These are phyloP conservation scores for Grigorovia transvaalensis DNA, from an alignment of 805 yeast genomes.

Conservation along the genomic window DNA sequence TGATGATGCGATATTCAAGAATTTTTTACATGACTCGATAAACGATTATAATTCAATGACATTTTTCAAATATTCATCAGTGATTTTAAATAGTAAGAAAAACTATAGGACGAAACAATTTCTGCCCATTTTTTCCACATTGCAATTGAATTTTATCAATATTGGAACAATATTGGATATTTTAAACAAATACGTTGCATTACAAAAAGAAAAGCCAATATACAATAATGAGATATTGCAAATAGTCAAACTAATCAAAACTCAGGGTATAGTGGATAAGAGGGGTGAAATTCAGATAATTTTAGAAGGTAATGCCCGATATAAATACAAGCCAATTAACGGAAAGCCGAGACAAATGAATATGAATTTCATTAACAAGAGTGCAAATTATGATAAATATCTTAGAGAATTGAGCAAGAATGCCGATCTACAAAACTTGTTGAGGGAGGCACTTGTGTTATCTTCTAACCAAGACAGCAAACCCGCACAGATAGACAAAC, in stretches of 20 bases:
- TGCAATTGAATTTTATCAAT: slow-evolving; percentile 8
- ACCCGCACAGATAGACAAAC: background rate
- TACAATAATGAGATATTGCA: slow-evolving; percentile 15
- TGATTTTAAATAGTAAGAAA: slow-evolving; percentile 12
- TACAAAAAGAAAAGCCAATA: slow-evolving; percentile 6
- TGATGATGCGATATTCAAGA: slow-evolving; percentile 15
- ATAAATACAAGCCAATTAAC: background rate
- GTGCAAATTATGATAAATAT: background rate
- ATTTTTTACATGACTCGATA: slow-evolving; percentile 15
- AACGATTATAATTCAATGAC: slow-evolving; percentile 8
- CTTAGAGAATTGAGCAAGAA: background rate
- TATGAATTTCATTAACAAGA: background rate
- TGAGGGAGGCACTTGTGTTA: background rate
- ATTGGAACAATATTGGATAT: slow-evolving; percentile 18
- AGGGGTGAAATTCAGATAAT: background rate
- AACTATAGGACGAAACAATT: slow-evolving; percentile 10
- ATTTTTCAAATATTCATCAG: slow-evolving; percentile 18
- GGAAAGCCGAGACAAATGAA: background rate
- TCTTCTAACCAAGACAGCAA: background rate
- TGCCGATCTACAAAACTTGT: background rate
- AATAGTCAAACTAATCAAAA: slow-evolving; percentile 20
- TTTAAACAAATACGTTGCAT: slow-evolving; percentile 12
- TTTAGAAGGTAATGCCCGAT: background rate
- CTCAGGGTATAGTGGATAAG: slow-evolving; percentile 12
- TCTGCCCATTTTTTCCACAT: slow-evolving; percentile 7